Evolutionary conservation across 2,329 filamentous ascomycete genomes (phyloP), one percentile per base, ranked within the genome.

Genomic region (Venturia pyrina): DNA sequence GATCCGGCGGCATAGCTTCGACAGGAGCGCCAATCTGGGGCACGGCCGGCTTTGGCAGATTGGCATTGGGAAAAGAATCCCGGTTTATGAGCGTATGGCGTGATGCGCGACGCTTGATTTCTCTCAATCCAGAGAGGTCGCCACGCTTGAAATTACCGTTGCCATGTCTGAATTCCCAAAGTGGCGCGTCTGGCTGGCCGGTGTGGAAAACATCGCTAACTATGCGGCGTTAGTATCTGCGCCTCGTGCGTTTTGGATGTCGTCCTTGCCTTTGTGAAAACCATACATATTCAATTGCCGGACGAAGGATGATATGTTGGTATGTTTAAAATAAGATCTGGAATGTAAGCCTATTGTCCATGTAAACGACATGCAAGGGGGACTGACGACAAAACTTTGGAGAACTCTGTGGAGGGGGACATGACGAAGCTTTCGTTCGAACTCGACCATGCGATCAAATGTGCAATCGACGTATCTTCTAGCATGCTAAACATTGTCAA

Each of bases 131-230:
- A 63, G 93, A 87, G 32, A 99, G 81, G 75, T 99, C 93, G 46
- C 95, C 95, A 69, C 93, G 87, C 78, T 96, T 98, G 80, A 99
- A 99, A 75, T 90, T 98, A 64, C 93, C 93, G 72, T 93, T 96
- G 64, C 95, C 95, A 74, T 99, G 95, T 77, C 97, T 98, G 77
- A 99, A 99, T 75, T 99, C 95, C 95, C 95, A 99, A 40, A 99
- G 81, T 0, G 93, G 92, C 24, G 92, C 92, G 73, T 98, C 95
- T 15, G 93, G 92, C 56, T 90, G 93, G 13, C 91, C 92, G 4
- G 92, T 96, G 76, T 98, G 93, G 74, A 98, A 99, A 28, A 98
- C 95, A 75, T 99, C 95, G 80, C 95, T 97, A 72, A 98, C 95
- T 97, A 62, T 72, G 56, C 71, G 67, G 66, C 53, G 15, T 59